A percentile compares a stretch with the other conserved stretches of the same genome.
Conservation (phyloP, 2,329 filamentous ascomycete genomes). For the Exserohilum turcica region DNA sequence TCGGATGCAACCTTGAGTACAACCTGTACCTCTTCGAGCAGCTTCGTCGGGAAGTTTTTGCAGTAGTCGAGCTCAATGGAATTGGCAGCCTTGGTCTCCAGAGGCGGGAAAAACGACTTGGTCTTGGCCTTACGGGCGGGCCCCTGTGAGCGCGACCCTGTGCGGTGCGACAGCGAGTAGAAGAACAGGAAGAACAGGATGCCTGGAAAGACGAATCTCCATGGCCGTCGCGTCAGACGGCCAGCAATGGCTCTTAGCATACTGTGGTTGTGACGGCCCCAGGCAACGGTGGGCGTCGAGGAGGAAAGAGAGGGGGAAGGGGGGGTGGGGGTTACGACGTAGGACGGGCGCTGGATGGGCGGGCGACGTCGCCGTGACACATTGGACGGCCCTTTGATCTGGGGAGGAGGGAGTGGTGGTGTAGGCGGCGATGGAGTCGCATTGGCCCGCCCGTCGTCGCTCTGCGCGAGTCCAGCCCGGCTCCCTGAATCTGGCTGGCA, state of each 20-base stretch:
- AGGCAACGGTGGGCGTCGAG: slow-evolving; percentile 5
- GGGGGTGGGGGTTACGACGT: slow-evolving; percentile 2
- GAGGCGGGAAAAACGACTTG: slow-evolving; percentile 46
- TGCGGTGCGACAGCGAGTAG: slow-evolving; percentile 36
- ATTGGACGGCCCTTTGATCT: slow-evolving; percentile 14
- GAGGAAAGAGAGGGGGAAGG: background rate
- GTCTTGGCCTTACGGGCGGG: slow-evolving; percentile 38
- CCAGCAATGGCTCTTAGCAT: slow-evolving; percentile 36
- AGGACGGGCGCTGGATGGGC: slow-evolving; percentile 1
- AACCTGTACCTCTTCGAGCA: slow-evolving; percentile 52
- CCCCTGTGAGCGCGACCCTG: slow-evolving; percentile 16
- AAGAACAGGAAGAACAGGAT: slow-evolving; percentile 41
- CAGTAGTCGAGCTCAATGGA: slow-evolving; percentile 47
- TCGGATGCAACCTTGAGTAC: slow-evolving; percentile 58
- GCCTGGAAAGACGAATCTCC: slow-evolving; percentile 40
- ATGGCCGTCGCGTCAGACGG: slow-evolving; percentile 37
- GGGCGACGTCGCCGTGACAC: slow-evolving; percentile 19
- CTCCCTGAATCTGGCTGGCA: slow-evolving; percentile 18
- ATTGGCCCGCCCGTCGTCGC: slow-evolving; percentile 11
- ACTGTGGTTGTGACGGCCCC: slow-evolving; percentile 12
- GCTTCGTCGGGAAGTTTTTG: slow-evolving; percentile 47
- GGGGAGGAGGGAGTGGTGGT: slow-evolving; percentile 9
- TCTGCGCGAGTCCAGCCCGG: slow-evolving; percentile 15
- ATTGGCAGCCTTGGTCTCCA: slow-evolving; percentile 35
- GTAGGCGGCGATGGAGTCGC: slow-evolving; percentile 7